Conservation (phyloP, 768 basidiomycete genomes). For the Boletus vermiculosoides region DNA sequence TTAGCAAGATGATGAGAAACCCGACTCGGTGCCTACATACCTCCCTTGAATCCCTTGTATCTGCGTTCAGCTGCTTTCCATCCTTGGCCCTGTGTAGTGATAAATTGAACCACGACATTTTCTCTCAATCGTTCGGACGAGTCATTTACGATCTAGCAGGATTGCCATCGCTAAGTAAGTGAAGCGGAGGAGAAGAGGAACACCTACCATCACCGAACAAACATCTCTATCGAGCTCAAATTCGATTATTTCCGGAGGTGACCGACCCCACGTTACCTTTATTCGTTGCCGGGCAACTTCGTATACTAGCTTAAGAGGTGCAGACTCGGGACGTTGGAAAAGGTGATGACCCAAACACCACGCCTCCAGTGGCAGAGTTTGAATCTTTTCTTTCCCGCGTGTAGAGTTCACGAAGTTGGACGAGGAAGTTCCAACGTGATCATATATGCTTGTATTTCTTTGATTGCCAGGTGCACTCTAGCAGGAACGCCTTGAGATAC, state of each 20-base stretch:
- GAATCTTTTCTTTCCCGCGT: conserved; percentile 6
- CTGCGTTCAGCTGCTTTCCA: conserved; percentile 12
- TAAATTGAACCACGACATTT: conserved; percentile 26
- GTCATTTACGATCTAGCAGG: conserved; percentile 28
- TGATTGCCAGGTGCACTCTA: conserved; percentile 5
- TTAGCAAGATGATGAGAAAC: background rate
- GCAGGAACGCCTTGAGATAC: conserved; percentile 2
- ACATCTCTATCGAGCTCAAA: conserved; percentile 22
- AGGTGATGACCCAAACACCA: conserved; percentile 28
- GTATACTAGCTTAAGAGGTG: conserved; percentile 18
- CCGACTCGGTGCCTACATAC: conserved; percentile 14
- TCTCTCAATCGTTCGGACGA: background rate
- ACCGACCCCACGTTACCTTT: conserved; percentile 9
- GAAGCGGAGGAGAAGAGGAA: background rate
- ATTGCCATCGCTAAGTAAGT: background rate
- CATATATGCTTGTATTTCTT: background rate
- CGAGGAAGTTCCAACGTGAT: conserved; percentile 30
- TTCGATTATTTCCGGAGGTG: conserved; percentile 8
- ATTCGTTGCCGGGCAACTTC: conserved; percentile 4
- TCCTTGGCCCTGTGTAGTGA: background rate
- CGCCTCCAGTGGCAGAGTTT: conserved; percentile 24
- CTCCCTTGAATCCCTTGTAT: conserved; percentile 24
- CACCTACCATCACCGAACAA: conserved; percentile 13
- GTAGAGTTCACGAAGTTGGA: conserved; percentile 23
- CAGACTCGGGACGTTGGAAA: conserved; percentile 13